A percentile compares a stretch with the other conserved stretches of the same genome.
phyloP scores from a whole-genome alignment of 805 yeast genomes.

The Ogataea trehaloabstinens region DNA sequence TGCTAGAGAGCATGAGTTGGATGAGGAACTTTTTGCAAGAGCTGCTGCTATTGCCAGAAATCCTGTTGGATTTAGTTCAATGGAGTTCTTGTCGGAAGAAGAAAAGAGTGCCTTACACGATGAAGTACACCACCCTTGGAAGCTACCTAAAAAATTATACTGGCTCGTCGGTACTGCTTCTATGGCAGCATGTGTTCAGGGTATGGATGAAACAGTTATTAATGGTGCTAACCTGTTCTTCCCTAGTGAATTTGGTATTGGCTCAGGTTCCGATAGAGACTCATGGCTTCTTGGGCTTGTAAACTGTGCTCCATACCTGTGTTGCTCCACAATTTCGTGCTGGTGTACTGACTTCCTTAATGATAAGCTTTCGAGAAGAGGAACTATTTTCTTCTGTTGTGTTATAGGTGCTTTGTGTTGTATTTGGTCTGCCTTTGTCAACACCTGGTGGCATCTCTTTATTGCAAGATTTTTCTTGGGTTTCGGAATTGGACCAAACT shows the following conservation, averaged over 20 bases:
- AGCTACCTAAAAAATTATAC: slow-evolving; percentile 44
- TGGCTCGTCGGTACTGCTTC: slow-evolving; percentile 63
- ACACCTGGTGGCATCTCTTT: slow-evolving; percentile 66
- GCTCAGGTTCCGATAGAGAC: slow-evolving; percentile 43
- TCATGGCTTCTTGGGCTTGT: slow-evolving; percentile 62
- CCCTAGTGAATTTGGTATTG: slow-evolving; percentile 55
- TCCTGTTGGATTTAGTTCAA: slow-evolving; percentile 54
- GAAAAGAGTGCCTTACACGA: slow-evolving; percentile 51
- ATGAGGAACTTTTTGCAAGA: slow-evolving; percentile 56
- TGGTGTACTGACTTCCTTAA: slow-evolving; percentile 65
- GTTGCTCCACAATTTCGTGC: slow-evolving; percentile 58
- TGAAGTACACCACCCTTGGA: slow-evolving; percentile 49
- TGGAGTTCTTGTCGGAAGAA: slow-evolving; percentile 51
- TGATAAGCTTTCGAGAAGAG: slow-evolving; percentile 57
- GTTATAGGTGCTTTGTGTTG: slow-evolving; percentile 57
- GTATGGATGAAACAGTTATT: slow-evolving; percentile 76
- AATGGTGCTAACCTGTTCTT: slow-evolving; percentile 70
- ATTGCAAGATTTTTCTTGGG: slow-evolving; percentile 40
- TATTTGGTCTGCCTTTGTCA: slow-evolving; percentile 65
- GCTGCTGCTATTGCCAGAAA: slow-evolving; percentile 68
- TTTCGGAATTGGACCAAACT: slow-evolving; percentile 35
- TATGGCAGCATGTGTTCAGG: slow-evolving; percentile 76
- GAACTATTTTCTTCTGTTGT: slow-evolving; percentile 66
- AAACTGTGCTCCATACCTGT: slow-evolving; percentile 69
- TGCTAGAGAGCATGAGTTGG: slow-evolving; percentile 54